Conservation (phyloP, 1,284 basidiomycete species). For the Volvariella surrecta region DNA sequence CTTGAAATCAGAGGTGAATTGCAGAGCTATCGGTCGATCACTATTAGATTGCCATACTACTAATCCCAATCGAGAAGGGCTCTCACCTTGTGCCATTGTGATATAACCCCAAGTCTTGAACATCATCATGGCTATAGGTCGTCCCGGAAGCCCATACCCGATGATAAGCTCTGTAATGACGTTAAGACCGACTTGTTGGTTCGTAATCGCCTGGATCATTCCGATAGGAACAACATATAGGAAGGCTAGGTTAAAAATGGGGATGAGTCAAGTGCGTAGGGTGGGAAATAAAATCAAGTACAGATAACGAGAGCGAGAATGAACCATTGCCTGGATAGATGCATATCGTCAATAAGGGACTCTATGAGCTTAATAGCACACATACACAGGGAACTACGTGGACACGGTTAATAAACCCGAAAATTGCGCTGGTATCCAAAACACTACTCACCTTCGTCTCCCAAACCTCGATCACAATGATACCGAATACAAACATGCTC, state of each 20-base stretch:
- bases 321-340: slow-evolving; percentile 25
- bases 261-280: not conserved
- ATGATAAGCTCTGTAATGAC: slow-evolving; percentile 53
- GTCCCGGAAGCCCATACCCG: slow-evolving; percentile 40
- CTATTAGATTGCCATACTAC: slow-evolving; percentile 5
- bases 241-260: slow-evolving; percentile 25
- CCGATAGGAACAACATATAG: slow-evolving; percentile 58
- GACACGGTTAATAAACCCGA: no score
- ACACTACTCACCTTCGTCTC: slow-evolving; percentile 24
- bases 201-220: slow-evolving; percentile 60
- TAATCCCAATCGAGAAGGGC: not conserved
- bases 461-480: slow-evolving; percentile 44
- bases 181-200: slow-evolving; percentile 53
- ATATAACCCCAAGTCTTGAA: slow-evolving; percentile 46
- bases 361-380: no score
- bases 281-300: slow-evolving; percentile 3
- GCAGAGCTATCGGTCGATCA: no score
- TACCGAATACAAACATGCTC: slow-evolving; percentile 43
- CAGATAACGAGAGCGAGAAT: slow-evolving; percentile 39
- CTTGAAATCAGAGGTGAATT: slow-evolving; percentile 62
- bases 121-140: slow-evolving; percentile 55
- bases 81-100: slow-evolving; percentile 28
- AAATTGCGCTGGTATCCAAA: no score
- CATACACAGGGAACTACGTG: slow-evolving; percentile 25
- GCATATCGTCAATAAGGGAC: not conserved